A percentile compares a stretch with the other conserved stretches of the same genome.
These are phyloP conservation scores for Salicornia ramosissima DNA, from an alignment of 148 eudicot genomes.

Conservation along the genomic window DNA sequence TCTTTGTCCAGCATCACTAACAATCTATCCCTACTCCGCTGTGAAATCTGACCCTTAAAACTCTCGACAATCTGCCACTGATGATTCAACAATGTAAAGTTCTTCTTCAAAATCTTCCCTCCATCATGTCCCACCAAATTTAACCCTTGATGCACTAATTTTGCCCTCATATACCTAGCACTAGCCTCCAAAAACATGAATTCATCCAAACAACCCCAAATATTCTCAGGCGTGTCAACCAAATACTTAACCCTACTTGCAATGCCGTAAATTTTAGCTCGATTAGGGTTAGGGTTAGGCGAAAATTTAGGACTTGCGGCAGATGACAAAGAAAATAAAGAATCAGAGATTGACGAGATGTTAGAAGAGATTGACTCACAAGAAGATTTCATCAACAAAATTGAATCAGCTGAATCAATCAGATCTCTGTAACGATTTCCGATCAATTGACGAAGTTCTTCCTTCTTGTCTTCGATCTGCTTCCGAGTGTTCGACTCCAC, in stretches of 20 bases:
- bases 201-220: conserved; percentile 96
- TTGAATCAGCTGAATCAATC: conserved; percentile 90
- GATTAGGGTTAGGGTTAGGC: conserved; percentile 37
- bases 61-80: conserved; percentile 99
- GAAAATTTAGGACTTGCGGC: conserved; percentile 23
- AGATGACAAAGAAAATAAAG: conserved; percentile 36
- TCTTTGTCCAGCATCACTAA: conserved; percentile 37
- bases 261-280: conserved; percentile 55
- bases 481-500: conserved; percentile 57
- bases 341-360: conserved; percentile 38
- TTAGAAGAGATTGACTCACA: conserved; percentile 69
- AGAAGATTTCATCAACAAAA: conserved; percentile 69
- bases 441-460: conserved; percentile 83
- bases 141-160: conserved; percentile 57
- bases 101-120: conserved; percentile 45
- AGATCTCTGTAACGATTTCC: conserved; percentile 85
- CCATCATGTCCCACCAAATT: conserved; percentile 40
- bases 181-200: conserved; percentile 79
- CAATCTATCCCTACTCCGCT: conserved; percentile 80
- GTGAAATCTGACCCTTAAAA: conserved; percentile 84
- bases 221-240: conserved; percentile 92
- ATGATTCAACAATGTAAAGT: conserved; percentile 79
- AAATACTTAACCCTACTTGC: conserved; percentile 89
- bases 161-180: conserved; percentile 69
- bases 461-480: conserved; percentile 81